Conservation (phyloP, 129 eudicot species). For the Flaveria bidentis region DNA sequence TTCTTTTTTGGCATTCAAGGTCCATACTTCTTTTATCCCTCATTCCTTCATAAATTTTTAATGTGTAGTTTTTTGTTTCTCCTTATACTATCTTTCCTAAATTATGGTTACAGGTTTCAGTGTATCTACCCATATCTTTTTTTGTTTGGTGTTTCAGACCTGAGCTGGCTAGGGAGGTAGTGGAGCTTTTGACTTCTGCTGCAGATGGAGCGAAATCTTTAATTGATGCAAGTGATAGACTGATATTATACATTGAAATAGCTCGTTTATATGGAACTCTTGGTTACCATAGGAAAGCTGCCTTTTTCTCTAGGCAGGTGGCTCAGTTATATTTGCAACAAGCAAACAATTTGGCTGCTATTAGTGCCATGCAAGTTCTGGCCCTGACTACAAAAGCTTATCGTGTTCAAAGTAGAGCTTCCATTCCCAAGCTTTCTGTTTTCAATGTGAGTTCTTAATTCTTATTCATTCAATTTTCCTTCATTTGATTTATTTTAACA, state of each 20-base stretch:
- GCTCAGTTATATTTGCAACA: constrained; percentile 97
- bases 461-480: neutral
- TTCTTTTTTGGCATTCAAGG: neutral
- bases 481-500: constrained; percentile 10
- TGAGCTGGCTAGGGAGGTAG: constrained; percentile 90
- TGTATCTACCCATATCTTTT: neutral
- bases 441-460: constrained; percentile 51
- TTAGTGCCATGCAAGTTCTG: constrained; percentile 97
- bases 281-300: constrained; percentile 94
- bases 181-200: constrained; percentile 86
- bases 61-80: neutral
- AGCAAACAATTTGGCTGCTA: constrained; percentile 83
- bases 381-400: constrained; percentile 96
- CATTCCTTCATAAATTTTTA: neutral
- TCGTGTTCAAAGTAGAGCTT: constrained; percentile 93
- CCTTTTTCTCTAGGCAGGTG: constrained; percentile 95
- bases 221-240: constrained; percentile 94
- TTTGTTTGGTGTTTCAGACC: constrained; percentile 52
- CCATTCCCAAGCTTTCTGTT: constrained; percentile 44
- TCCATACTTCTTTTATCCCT: neutral
- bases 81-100: neutral
- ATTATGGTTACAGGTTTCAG: neutral
- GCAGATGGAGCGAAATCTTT: constrained; percentile 94
- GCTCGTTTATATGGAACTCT: constrained; percentile 92
- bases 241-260: constrained; percentile 80